phyloP scores from a whole-genome alignment of 169 alveolate genomes.

The Nephromyces sp. region DNA sequence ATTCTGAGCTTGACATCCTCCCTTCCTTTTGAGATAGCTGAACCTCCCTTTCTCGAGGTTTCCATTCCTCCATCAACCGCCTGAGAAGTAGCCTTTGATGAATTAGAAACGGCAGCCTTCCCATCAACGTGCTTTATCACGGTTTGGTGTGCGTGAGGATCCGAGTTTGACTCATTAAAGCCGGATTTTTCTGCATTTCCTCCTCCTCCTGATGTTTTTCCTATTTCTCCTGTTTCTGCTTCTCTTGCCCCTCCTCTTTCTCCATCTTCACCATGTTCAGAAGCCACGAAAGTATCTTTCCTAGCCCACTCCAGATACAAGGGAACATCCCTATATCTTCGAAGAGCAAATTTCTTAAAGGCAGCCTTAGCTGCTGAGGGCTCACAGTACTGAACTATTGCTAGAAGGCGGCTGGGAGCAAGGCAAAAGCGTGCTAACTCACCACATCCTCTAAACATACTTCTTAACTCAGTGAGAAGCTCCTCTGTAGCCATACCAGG shows the following conservation, averaged over 20 bases:
- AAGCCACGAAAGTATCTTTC: conserved; percentile 24
- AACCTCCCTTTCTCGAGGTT: no score
- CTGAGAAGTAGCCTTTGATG: no score
- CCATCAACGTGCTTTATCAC: no score
- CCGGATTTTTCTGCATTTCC: no score
- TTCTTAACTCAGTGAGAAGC: conserved; percentile 28
- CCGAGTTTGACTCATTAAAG: no score
- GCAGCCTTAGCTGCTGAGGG: conserved; percentile 70
- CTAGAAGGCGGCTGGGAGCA: conserved; percentile 78
- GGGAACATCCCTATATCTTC: conserved; percentile 67
- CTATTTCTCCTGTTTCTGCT: not conserved
- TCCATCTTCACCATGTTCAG: not conserved
- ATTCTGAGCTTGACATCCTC: not conserved
- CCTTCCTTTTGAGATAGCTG: not conserved
- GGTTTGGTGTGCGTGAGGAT: no score
- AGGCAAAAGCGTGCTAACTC: conserved; percentile 55
- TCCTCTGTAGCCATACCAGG: conserved; percentile 38
- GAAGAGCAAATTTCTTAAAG: conserved; percentile 69
- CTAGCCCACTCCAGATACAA: conserved; percentile 88
- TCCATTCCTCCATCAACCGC: no score
- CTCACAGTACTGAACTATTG: conserved; percentile 69
- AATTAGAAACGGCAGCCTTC: no score
- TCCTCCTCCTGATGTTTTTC: no score
- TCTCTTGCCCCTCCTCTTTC: not conserved
- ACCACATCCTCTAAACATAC: conserved; percentile 70